Evolutionary conservation across 179 eudicot genomes (phyloP).

Genomic region (Beta macrorhiza): DNA sequence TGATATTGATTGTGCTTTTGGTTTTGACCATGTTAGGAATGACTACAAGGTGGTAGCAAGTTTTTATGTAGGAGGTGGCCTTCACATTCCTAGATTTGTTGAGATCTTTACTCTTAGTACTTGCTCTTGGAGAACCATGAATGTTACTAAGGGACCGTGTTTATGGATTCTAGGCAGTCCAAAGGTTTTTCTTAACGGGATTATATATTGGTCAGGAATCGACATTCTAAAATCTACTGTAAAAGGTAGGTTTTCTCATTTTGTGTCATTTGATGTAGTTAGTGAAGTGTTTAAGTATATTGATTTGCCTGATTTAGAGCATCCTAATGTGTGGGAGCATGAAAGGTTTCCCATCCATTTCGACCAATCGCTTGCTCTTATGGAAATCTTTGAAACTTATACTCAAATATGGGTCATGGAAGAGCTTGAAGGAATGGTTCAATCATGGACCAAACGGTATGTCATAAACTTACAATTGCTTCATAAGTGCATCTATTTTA

Average conservation of each 20-base stretch:
- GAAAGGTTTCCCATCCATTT: slow-evolving; percentile 14
- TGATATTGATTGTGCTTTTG: slow-evolving; percentile 22
- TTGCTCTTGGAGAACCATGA: slow-evolving; percentile 6
- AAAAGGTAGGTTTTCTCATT: slow-evolving; percentile 19
- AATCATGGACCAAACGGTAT: slow-evolving; percentile 16
- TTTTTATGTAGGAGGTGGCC: background rate
- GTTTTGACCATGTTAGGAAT: slow-evolving; percentile 20
- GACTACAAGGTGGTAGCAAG: slow-evolving; percentile 27
- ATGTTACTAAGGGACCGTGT: background rate
- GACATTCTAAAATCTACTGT: background rate
- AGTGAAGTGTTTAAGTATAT: slow-evolving; percentile 11
- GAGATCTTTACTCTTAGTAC: slow-evolving; percentile 20
- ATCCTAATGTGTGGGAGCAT: background rate
- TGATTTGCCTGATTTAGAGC: slow-evolving; percentile 15
- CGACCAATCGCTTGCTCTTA: background rate
- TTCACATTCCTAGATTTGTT: background rate
- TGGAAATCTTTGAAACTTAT: slow-evolving; percentile 16
- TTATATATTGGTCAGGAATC: slow-evolving; percentile 19
- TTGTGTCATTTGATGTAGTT: slow-evolving; percentile 23
- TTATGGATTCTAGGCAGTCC: slow-evolving; percentile 13
- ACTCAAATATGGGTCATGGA: slow-evolving; percentile 23
- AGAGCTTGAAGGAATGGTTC: background rate
- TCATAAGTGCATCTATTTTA: slow-evolving; percentile 9
- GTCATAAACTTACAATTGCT: slow-evolving; percentile 12
- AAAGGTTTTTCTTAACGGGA: slow-evolving; percentile 16